Base-by-base conservation (phyloP, 768 basidiomycete genomes). In the Lentinula sp. region DNA sequence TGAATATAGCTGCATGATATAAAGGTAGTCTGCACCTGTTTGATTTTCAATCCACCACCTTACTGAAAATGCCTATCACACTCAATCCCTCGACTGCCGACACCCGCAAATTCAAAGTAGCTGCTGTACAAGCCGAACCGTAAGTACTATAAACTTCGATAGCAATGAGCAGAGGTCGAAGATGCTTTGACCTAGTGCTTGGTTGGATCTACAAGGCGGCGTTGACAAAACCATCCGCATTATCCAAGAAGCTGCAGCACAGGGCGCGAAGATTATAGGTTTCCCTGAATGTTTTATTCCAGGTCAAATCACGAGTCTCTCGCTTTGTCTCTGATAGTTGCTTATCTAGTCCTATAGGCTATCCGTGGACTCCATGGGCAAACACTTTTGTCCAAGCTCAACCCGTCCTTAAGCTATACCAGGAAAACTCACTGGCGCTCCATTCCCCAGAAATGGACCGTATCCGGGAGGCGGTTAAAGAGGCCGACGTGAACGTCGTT, bases 321-420 rank as follows among this genome's bases (percentile, higher is more conserved):
- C 43, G 46, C 2, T 18, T 18, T 23, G 1, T 7, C 15, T 11
- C 9, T n/a, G 23, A 15, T 3, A 39, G 4, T n/a, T 52, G 7
- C 15, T 57, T 15, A 21, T 18, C n/a, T 16, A 21, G 21, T 40
- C 54, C n/a, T 7, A 43, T 58, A 71, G 70, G 70, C 23, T 72
- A 72, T 61, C 71, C 71, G 10, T 70, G 70, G 70, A 70, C 69
- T 2, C 70, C 70, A n/a, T 72, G 71, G 71, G 68, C 69, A 5
- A 69, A 72, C 56, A 70, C 70, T 50, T 70, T 70, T 49, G 66
- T 69, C 4, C 63, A 65, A 7, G 66, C 68, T 40, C 63, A 64
- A 23, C 55, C 65, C 18, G 68, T 72, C 11, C 59, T 72, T 16
- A 70, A 70, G 43, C 59, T 68, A 52, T 72, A 72, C 40, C 71